Conservation (phyloP, 495 filamentous ascomycete species). For the Alectoria sarmentosa region DNA sequence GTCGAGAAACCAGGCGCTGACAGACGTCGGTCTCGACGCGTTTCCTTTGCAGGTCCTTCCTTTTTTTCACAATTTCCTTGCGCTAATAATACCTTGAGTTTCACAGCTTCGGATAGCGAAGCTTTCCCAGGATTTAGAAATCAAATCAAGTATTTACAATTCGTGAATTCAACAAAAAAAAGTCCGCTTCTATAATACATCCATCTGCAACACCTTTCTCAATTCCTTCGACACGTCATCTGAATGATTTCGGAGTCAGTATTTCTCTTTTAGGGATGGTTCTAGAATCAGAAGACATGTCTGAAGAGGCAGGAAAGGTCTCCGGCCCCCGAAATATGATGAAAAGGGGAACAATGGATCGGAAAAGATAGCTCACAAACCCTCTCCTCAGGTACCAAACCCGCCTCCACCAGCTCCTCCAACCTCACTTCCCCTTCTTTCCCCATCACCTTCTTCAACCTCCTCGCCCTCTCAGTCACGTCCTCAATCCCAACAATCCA, state of each 20-base stretch:
- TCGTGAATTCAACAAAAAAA: not conserved
- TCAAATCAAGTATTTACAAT: not conserved
- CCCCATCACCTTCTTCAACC: slow-evolving; percentile 41
- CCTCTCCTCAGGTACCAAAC: slow-evolving; percentile 41
- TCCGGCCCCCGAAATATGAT: no score
- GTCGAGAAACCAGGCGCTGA: not conserved
- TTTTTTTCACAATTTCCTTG: not conserved
- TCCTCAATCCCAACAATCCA: slow-evolving; percentile 50
- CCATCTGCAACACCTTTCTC: slow-evolving; percentile 27
- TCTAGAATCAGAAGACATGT: no score
- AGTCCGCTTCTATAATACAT: not conserved
- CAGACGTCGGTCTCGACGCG: not conserved
- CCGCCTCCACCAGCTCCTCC: slow-evolving; percentile 35
- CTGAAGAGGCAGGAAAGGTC: no score
- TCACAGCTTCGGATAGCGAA: not conserved
- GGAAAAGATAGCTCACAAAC: no score
- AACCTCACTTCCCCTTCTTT: slow-evolving; percentile 29
- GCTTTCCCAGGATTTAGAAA: not conserved
- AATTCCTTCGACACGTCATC: slow-evolving; percentile 37
- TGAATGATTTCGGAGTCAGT: no score
- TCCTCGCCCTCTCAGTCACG: slow-evolving; percentile 47
- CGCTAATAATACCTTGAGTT: no score
- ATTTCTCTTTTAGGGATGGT: no score
- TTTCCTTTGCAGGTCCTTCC: not conserved
- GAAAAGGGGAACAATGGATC: no score